Evolutionary conservation across 148 eudicot genomes (phyloP), one percentile per base, ranked within the genome.

Genomic region (Nepenthes gracilis): DNA sequence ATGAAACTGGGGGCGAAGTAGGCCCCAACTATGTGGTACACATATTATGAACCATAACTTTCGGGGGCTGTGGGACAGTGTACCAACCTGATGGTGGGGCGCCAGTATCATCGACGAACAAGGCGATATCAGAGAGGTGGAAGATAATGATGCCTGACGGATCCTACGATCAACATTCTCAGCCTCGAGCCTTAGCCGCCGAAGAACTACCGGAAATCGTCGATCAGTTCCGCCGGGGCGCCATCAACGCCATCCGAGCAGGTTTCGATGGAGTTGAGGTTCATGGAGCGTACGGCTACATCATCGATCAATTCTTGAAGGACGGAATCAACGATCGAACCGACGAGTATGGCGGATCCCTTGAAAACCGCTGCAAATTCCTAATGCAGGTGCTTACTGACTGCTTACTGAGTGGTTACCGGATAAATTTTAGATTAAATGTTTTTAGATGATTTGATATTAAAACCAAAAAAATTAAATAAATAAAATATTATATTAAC

Each of bases 191-290:
- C 48, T 58, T 88, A 61, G 10, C 77, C n/a, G 64, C 78, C 49
- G 12, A 63, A 13, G 96, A 92, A 59, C 74, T 88, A 47, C 67
- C 58, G 2, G 67, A 67, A 53, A 66, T 88, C 60, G 77, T 85
- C 9, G 77, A 81, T 33, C 59, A 86, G 35, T 84, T 80, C 66
- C 85, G 95, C 8, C 86, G 71, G 68, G 94, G 94, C 4, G 94
- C 98, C 52, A 61, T 80, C 53, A 92, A 88, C 53, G 82, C 98
- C 47, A 72, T 92, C 50, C 81, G 69, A 82, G 98, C 98, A 65
- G 97, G 97, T 63, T 92, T 92, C 70, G 96, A 88, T 70, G 96
- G 95, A 1, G 69, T 92, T 57, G 96, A 92, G 66, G 63, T 88
- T 62, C 88, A 92, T 33, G 94, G 76, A 49, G 96, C 96, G 48